phyloP scores from a whole-genome alignment of 768 basidiomycete genomes.

The Hypholoma sublateritium region DNA sequence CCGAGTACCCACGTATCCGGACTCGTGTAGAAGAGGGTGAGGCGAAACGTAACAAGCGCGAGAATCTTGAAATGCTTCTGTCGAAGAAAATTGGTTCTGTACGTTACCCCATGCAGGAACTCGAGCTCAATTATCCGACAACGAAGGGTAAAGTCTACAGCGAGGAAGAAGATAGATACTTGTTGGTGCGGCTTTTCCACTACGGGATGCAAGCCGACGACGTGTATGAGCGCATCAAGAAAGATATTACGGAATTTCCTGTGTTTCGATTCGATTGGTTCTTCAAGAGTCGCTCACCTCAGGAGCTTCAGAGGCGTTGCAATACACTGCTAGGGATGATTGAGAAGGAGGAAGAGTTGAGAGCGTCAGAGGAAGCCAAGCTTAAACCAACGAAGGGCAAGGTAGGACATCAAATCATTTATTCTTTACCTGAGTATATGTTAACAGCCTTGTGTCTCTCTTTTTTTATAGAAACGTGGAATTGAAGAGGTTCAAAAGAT shows the following conservation, averaged over 20 bases:
- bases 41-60: constrained; percentile 83
- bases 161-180: constrained; percentile 96
- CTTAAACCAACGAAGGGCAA: constrained; percentile 64
- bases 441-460: constrained; percentile 3
- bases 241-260: constrained; percentile 95
- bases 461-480: constrained; percentile 58
- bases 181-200: constrained; percentile 85
- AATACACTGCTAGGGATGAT: constrained; percentile 88
- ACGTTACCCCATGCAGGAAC: constrained; percentile 93
- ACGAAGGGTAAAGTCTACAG: constrained; percentile 97
- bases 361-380: constrained; percentile 67
- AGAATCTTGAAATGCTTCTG: constrained; percentile 77
- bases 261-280: constrained; percentile 99
- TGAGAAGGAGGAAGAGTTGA: constrained; percentile 83
- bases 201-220: constrained; percentile 90
- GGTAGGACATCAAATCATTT: constrained; percentile 35
- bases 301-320: constrained; percentile 86
- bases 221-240: constrained; percentile 93
- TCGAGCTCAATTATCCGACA: constrained; percentile 92
- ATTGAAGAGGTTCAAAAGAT: constrained; percentile 61
- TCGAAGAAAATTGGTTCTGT: constrained; percentile 81
- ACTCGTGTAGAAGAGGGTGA: constrained; percentile 88
- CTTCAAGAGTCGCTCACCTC: constrained; percentile 89
- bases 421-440: not conserved
- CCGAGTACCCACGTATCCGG: constrained; percentile 80